Base-by-base conservation (phyloP, 805 yeast genomes). In the Barnettozyma vustinii region DNA sequence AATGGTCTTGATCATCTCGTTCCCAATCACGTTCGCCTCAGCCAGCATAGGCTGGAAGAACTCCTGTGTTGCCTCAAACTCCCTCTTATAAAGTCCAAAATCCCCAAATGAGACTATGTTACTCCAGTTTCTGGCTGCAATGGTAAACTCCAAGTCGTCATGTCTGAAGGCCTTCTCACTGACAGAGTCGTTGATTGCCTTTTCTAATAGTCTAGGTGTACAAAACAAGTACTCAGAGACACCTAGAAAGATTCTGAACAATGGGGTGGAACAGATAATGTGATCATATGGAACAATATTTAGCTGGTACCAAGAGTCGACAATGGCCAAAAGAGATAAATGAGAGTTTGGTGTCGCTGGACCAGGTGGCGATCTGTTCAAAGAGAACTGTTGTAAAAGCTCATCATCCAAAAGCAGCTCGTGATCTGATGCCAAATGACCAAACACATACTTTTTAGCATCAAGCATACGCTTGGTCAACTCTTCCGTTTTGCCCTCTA, bases 241-340 rank as follows among this genome's bases (percentile, higher is more conserved):
- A 41, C 98, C 98, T 37, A 94, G 73, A 67, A 94, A 89, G 37
- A 94, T 89, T 63, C 98, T 77, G 63, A 92, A 94, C 27, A 86
- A 44, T 12, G 99, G 99, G 0, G 99, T 94, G 1, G 97, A 87
- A 63, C 98, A 92, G 51, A 92, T 91, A 69, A 92, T 91, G 67
- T 94, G 99, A 64, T 92, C 97, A 62, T 94, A 92, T 5, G 99
- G 99, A 33, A 86, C 84, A 39, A 94, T 89, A 1, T 84, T 85
- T 40, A 88, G 68, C 54, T 82, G 83, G 59, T 77, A 79, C 99
- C 99, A 94, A 61, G 94, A 83, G 66, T 94, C 98, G 2, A 88
- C 98, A 42, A 94, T 90, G 1, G 96, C 95, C 48, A 94, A 68
- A 36, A 94, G 68, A 1, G 97, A 86, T 44, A 94, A 70, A 65